These are phyloP conservation scores for Plectosphaerella sp. DNA, from an alignment of 2,329 filamentous ascomycete genomes.

Conservation along the genomic window DNA sequence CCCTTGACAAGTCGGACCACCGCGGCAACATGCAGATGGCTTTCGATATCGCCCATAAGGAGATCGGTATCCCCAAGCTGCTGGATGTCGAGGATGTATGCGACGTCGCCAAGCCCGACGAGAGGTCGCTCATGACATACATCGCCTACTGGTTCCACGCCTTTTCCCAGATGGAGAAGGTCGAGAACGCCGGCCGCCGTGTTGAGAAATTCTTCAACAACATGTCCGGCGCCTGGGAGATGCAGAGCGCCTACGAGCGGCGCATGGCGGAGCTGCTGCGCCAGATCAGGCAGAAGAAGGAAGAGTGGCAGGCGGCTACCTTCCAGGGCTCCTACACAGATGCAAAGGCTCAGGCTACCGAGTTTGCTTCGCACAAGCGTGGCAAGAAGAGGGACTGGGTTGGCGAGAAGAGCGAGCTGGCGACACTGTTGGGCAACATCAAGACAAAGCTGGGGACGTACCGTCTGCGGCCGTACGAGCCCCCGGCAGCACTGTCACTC, in stretches of 20 bases:
- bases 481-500: slow-evolving; percentile 75
- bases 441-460: slow-evolving; percentile 98
- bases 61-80: slow-evolving; percentile 94
- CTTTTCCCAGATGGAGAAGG: slow-evolving; percentile 97
- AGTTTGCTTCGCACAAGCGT: slow-evolving; percentile 86
- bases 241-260: slow-evolving; percentile 94
- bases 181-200: slow-evolving; percentile 91
- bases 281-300: slow-evolving; percentile 68
- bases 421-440: slow-evolving; percentile 92
- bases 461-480: slow-evolving; percentile 83
- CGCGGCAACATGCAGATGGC: slow-evolving; percentile 96
- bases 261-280: slow-evolving; percentile 80
- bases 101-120: slow-evolving; percentile 92
- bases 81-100: slow-evolving; percentile 98
- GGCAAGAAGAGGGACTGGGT: slow-evolving; percentile 93
- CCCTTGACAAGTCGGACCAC: slow-evolving; percentile 90
- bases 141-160: slow-evolving; percentile 99
- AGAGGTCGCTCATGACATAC: slow-evolving; percentile 97
- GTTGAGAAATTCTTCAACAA: slow-evolving; percentile 99
- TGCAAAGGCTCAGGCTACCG: slow-evolving; percentile 77
- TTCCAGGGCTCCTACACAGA: slow-evolving; percentile 92
- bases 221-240: slow-evolving; percentile 99
- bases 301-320: slow-evolving; percentile 70
- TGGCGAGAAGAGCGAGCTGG: slow-evolving; percentile 93
- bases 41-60: slow-evolving; percentile 91